phyloP scores from a whole-genome alignment of 371 early-diverging fungal genomes.

The Dichotomocladium elegans region DNA sequence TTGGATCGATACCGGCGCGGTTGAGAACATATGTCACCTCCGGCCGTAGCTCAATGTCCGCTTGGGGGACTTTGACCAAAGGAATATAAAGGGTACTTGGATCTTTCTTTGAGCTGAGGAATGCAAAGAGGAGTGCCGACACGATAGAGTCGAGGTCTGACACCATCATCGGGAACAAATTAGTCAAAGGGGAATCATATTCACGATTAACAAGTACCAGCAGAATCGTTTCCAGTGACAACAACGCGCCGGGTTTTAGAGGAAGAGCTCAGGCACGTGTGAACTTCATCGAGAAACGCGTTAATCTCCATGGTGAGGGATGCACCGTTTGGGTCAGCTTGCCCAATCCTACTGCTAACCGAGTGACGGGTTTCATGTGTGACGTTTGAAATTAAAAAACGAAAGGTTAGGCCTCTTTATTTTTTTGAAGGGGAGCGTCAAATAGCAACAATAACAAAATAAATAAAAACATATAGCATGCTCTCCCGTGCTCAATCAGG shows the following conservation, averaged over 20 bases:
- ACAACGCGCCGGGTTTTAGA: too few relatives aligned
- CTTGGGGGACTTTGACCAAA: conserved; percentile 53
- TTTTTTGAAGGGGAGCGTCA: too few relatives aligned
- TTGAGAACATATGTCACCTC: conserved; percentile 54
- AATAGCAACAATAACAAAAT: background rate
- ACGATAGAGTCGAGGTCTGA: conserved; percentile 70
- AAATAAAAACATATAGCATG: too few relatives aligned
- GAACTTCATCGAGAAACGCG: background rate
- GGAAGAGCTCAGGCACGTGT: background rate
- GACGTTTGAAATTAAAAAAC: too few relatives aligned
- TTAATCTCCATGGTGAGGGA: background rate
- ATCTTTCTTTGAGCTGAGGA: conserved; percentile 22
- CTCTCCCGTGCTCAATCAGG: conserved; percentile 2
- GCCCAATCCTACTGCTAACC: too few relatives aligned
- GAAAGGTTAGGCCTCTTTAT: too few relatives aligned
- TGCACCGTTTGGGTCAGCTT: too few relatives aligned
- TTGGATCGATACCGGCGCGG: conserved; percentile 12
- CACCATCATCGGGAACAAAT: background rate
- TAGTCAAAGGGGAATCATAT: background rate
- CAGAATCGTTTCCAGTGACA: conserved; percentile 72
- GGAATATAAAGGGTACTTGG: conserved; percentile 38
- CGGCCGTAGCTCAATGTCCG: conserved; percentile 63
- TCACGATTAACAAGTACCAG: conserved; percentile 36
- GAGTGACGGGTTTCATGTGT: too few relatives aligned
- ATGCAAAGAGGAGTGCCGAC: conserved; percentile 56